phyloP scores from a whole-genome alignment of 169 alveolate species.

The Babesia bovis region DNA sequence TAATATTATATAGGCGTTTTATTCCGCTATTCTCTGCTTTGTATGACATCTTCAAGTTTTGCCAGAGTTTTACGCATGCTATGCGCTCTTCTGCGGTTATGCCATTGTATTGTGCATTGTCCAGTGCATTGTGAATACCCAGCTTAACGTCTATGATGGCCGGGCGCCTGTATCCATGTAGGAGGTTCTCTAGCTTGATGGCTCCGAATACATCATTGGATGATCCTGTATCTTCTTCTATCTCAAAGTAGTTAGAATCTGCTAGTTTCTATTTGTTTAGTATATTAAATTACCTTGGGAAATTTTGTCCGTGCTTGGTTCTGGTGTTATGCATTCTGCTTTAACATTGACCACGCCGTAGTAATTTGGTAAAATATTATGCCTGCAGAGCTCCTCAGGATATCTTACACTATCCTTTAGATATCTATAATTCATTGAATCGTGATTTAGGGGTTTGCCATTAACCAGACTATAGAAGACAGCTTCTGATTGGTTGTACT shows the following conservation, averaged over 20 bases:
- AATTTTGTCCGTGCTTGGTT: background rate
- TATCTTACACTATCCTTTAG: conserved; percentile 10
- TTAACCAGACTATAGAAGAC: conserved; percentile 47
- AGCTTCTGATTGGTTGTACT: conserved; percentile 57
- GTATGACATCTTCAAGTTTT: conserved; percentile 12
- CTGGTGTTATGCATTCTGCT: background rate
- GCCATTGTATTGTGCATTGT: conserved; percentile 11
- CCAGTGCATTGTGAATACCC: conserved; percentile 50
- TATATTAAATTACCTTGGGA: background rate
- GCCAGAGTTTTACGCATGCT: conserved; percentile 35
- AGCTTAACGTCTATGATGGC: conserved; percentile 65
- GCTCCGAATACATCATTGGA: background rate
- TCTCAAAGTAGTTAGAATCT: conserved; percentile 12
- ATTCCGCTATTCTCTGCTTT: conserved; percentile 1
- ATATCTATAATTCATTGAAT: conserved; percentile 7
- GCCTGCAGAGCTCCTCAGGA: conserved; percentile 9
- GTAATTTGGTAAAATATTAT: conserved; percentile 32
- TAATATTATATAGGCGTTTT: conserved; percentile 36
- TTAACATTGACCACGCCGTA: conserved; percentile 30
- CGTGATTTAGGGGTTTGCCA: background rate
- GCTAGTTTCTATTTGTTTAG: background rate
- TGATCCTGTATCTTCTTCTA: background rate
- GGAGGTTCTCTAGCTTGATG: conserved; percentile 54
- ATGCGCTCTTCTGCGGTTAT: background rate
- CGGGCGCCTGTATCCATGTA: conserved; percentile 36